A percentile compares a stretch with the other conserved stretches of the same genome.
These are phyloP conservation scores for Venturia effusa DNA, from an alignment of 2,329 filamentous ascomycete species.

Conservation along the genomic window DNA sequence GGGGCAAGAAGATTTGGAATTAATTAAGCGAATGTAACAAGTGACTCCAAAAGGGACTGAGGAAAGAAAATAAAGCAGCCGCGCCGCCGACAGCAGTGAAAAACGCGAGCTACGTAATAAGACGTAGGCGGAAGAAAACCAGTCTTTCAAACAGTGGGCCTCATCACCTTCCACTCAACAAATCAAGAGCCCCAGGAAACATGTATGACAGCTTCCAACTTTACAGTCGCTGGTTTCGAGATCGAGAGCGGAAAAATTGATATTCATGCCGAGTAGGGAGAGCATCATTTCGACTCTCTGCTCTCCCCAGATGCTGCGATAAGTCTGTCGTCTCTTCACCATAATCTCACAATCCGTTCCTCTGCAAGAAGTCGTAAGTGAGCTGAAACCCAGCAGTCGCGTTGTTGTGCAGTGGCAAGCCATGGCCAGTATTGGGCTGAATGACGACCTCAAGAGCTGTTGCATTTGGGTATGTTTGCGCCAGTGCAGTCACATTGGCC, in stretches of 20 bases:
- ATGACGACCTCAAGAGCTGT: constrained; percentile 20
- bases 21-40: neutral
- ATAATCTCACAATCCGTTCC: constrained; percentile 1
- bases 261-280: too few species aligned
- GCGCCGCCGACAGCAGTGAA: neutral
- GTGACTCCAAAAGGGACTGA: too few species aligned
- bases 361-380: constrained; percentile 10
- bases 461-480: constrained; percentile 21
- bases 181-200: too few species aligned
- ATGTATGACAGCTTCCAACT: too few species aligned
- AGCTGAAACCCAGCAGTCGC: constrained; percentile 19
- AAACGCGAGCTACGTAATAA: too few species aligned
- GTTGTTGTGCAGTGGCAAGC: constrained; percentile 26
- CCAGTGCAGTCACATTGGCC: constrained; percentile 13
- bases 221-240: too few species aligned
- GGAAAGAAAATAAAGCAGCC: neutral
- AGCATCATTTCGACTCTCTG: too few species aligned
- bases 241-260: too few species aligned
- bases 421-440: constrained; percentile 28
- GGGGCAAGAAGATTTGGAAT: neutral
- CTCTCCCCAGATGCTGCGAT: neutral
- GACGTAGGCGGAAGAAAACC: too few species aligned
- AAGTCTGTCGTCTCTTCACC: neutral
- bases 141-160: too few species aligned
- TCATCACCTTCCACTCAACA: too few species aligned